These are phyloP conservation scores for Bertia moriformis DNA, from an alignment of 2,329 filamentous ascomycete genomes.

Conservation along the genomic window DNA sequence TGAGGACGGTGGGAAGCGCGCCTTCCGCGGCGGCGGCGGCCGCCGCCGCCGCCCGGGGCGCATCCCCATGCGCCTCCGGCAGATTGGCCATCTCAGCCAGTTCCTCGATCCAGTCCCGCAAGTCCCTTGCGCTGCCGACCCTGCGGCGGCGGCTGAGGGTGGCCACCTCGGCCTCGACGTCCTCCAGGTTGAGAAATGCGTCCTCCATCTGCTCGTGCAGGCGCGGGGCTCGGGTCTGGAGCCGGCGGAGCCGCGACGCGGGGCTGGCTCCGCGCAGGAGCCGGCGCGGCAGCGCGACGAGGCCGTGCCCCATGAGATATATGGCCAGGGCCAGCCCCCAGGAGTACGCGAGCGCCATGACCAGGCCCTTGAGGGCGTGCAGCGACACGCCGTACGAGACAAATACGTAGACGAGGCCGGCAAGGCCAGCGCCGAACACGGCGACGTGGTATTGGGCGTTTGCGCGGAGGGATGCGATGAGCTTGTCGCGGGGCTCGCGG, in stretches of 20 bases:
- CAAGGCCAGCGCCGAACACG: constrained; percentile 54
- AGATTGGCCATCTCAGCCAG: constrained; percentile 63
- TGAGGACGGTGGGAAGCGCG: constrained; percentile 66
- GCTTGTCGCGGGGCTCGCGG: constrained; percentile 65
- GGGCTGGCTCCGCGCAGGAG: constrained; percentile 69
- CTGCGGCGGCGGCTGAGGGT: constrained; percentile 73
- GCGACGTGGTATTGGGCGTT: constrained; percentile 84
- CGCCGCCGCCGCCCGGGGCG: constrained; percentile 21
- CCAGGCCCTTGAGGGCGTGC: constrained; percentile 61
- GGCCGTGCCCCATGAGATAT: constrained; percentile 92
- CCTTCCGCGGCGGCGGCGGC: constrained; percentile 24
- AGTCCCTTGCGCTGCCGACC: constrained; percentile 60
- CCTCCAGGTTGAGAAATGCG: constrained; percentile 63
- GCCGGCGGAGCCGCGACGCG: constrained; percentile 54
- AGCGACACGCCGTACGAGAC: constrained; percentile 61
- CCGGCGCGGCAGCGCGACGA: constrained; percentile 76
- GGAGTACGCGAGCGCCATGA: constrained; percentile 89
- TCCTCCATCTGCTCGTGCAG: constrained; percentile 81
- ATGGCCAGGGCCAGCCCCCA: constrained; percentile 87
- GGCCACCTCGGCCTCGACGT: constrained; percentile 65
- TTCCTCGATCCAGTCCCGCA: constrained; percentile 93
- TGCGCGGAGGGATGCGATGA: constrained; percentile 70
- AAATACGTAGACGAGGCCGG: constrained; percentile 73
- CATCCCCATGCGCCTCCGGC: constrained; percentile 41
- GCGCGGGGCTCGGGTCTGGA: constrained; percentile 68